phyloP scores from a whole-genome alignment of 2,329 filamentous ascomycete species.

The Thyridium curvatum region DNA sequence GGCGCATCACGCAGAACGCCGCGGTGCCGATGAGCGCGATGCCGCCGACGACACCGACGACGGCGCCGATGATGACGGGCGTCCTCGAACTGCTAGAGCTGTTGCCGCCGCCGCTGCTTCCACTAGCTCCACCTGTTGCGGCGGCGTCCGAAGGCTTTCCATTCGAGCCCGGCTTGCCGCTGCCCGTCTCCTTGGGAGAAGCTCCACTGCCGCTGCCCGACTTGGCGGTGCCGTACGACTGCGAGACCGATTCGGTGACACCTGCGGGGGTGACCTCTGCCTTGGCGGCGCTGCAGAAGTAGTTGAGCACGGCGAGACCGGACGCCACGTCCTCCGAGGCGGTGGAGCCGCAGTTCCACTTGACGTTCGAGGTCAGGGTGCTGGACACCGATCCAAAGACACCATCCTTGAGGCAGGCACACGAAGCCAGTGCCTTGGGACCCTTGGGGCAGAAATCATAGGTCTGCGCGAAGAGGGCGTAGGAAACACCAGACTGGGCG shows the following conservation, averaged over 20 bases:
- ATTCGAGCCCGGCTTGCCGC: no score
- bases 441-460: conserved; percentile 35
- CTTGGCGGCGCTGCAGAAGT: conserved; percentile 44
- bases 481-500: conserved; percentile 35
- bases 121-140: conserved; percentile 7
- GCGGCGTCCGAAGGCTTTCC: not conserved
- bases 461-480: conserved; percentile 30
- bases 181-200: conserved; percentile 1
- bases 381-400: conserved; percentile 36
- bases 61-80: conserved; percentile 26
- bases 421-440: conserved; percentile 44
- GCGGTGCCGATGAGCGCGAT: conserved; percentile 22
- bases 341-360: conserved; percentile 35
- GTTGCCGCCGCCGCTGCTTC: conserved; percentile 5
- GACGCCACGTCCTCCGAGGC: conserved; percentile 38
- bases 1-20: conserved; percentile 27
- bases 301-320: conserved; percentile 35
- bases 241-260: conserved; percentile 28
- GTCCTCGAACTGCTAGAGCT: conserved; percentile 14
- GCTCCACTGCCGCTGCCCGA: not conserved
- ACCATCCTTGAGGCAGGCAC: conserved; percentile 42
- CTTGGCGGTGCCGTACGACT: conserved; percentile 14
- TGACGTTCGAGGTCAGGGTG: conserved; percentile 35
- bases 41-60: conserved; percentile 23
- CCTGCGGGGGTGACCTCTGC: conserved; percentile 30